Evolutionary conservation across 495 filamentous ascomycete genomes (phyloP).

Genomic region (Annulohypoxylon moriforme): DNA sequence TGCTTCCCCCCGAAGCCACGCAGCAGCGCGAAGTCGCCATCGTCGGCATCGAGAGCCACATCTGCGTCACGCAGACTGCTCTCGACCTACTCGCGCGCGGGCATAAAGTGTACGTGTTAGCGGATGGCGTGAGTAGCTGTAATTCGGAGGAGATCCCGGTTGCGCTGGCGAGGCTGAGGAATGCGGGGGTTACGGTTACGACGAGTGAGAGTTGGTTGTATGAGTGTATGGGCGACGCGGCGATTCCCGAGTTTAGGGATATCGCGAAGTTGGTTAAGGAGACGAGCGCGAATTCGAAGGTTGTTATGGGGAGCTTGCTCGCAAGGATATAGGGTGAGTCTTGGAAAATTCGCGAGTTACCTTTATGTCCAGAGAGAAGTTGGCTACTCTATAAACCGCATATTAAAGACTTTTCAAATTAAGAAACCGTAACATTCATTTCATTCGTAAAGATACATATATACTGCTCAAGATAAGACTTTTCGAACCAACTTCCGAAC

Average conservation of each 20-base stretch:
- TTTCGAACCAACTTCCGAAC: not conserved
- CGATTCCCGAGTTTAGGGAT: slow-evolving; percentile 75
- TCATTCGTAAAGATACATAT: slow-evolving; percentile 8
- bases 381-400: not conserved
- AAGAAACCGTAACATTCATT: not conserved
- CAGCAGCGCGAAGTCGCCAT: slow-evolving; percentile 62
- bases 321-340: slow-evolving; percentile 48
- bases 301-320: slow-evolving; percentile 69
- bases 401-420: not conserved
- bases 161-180: slow-evolving; percentile 78
- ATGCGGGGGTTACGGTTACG: slow-evolving; percentile 82
- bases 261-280: slow-evolving; percentile 85
- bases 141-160: slow-evolving; percentile 83
- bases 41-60: slow-evolving; percentile 92
- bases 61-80: slow-evolving; percentile 93
- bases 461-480: not conserved
- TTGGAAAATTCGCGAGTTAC: no score
- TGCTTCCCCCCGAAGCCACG: not conserved
- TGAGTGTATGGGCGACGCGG: slow-evolving; percentile 91
- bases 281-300: slow-evolving; percentile 71
- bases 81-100: slow-evolving; percentile 80
- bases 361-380: no score
- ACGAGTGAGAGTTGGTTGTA: slow-evolving; percentile 93
- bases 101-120: slow-evolving; percentile 86
- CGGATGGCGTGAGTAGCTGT: slow-evolving; percentile 90